These are phyloP conservation scores for Populus simonii DNA, from an alignment of 345 rosid species.

Conservation along the genomic window DNA sequence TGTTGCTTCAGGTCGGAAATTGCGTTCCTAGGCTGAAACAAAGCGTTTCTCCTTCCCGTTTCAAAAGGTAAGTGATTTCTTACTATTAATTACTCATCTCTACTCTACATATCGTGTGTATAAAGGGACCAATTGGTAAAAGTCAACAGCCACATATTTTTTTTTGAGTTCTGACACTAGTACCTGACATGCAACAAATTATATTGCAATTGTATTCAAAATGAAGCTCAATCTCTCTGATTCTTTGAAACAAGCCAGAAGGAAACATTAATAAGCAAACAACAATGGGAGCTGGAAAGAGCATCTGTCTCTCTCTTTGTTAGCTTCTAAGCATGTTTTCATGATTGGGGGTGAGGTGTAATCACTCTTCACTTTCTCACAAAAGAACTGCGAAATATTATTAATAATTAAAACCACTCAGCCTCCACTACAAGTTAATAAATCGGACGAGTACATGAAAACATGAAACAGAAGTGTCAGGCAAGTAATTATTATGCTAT, in stretches of 20 bases:
- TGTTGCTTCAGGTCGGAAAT: not conserved
- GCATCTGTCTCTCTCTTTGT: constrained; percentile 28
- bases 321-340: constrained; percentile 92
- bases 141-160: not conserved
- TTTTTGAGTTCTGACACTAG: not conserved
- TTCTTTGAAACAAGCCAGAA: constrained; percentile 14
- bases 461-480: constrained; percentile 7
- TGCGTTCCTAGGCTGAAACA: not conserved
- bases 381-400: constrained; percentile 14
- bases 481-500: not conserved
- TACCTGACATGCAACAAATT: not conserved
- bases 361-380: constrained; percentile 29
- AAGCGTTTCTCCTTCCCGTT: too few species aligned
- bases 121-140: too few species aligned
- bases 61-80: not conserved
- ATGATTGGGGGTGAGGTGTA: constrained; percentile 46
- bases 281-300: constrained; percentile 24
- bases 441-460: not conserved
- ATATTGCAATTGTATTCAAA: not conserved
- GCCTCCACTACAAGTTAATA: not conserved
- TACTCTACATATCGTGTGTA: not conserved
- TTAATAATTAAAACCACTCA: constrained; percentile 1
- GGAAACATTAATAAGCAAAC: constrained; percentile 23
- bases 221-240: not conserved
- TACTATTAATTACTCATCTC: not conserved